Percentiles rank a stretch among this genome's conserved stretches.
These are phyloP conservation scores for Blastobotrys buckinghamii DNA, from an alignment of 1,139 yeast species.

Conservation along the genomic window DNA sequence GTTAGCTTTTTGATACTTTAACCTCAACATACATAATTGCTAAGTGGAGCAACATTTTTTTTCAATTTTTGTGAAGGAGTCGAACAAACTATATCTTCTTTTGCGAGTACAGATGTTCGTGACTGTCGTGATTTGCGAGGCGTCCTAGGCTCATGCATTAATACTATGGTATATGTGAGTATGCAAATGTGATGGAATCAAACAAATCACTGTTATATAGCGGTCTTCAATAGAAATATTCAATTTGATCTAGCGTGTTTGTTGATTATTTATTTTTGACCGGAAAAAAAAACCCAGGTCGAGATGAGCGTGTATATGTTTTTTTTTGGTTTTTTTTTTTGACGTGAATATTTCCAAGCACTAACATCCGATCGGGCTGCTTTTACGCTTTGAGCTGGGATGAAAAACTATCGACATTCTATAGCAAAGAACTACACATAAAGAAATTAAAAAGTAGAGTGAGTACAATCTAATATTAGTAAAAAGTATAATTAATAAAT, in stretches of 20 bases:
- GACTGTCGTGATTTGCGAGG: neutral
- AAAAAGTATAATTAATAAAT: neutral
- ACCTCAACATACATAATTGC: slow-evolving; percentile 16
- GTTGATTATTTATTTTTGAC: too few relatives aligned
- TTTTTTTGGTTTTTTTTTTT: too few relatives aligned
- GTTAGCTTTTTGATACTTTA: neutral
- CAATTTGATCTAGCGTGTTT: too few relatives aligned
- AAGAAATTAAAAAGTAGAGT: neutral
- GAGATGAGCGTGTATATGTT: too few relatives aligned
- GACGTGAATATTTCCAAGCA: too few relatives aligned
- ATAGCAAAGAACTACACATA: too few relatives aligned
- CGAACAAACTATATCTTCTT: slow-evolving; percentile 15
- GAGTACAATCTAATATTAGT: neutral
- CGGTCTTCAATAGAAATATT: too few relatives aligned
- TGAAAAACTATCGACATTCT: neutral
- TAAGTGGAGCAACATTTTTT: slow-evolving; percentile 14
- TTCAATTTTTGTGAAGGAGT: slow-evolving; percentile 22
- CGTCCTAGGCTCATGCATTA: slow-evolving; percentile 7
- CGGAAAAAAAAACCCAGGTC: too few relatives aligned
- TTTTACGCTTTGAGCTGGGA: too few relatives aligned
- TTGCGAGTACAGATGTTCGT: neutral
- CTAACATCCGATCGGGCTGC: too few relatives aligned
- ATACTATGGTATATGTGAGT: neutral
- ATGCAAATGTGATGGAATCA: too few relatives aligned
- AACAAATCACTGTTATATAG: too few relatives aligned